Evolutionary conservation across 768 basidiomycete genomes (phyloP), one percentile per base, ranked within the genome.

Genomic region (Lanmaoa rubissima): DNA sequence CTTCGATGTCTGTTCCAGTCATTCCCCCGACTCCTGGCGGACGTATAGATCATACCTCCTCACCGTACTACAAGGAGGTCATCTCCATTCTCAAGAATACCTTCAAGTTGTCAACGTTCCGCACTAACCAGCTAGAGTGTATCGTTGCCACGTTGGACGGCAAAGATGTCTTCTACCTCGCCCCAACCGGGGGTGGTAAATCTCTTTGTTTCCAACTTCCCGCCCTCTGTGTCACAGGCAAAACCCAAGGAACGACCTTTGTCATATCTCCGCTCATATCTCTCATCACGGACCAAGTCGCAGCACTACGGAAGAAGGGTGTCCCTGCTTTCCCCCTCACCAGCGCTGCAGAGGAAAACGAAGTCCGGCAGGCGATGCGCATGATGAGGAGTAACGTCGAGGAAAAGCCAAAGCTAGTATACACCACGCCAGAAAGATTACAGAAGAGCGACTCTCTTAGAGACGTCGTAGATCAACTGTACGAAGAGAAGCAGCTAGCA

Each of bases 121-220:
- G 96, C 35, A 73, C 71, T 14, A 90, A 98, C 71, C 97, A 98
- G 67, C 79, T 94, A 40, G 87, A 90, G 65, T 93, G 91, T 2
- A 90, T 98, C 60, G 81, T 83, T 43, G 88, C 88, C 16, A 85
- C 90, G 0, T 75, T 99, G 70, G 77, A 79, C 2, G 93, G 89
- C 9, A 82, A 78, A 53, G 96, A 98, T 65, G 92, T 93, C 17
- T 94, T 98, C 61, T 92, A 98, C 17, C 80, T 98, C 9, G 95
- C 98, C 85, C 97, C 97, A 1, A 99, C 97, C 1, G 94, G 94
- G 36, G 94, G 94, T 5, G 93, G 93, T 1, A 94, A 95, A 74
- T 90, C 88, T 64, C 76, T 94, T 39, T 93, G 89, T 62, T 94
- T 87, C 71, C 87, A 98, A 69, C 85, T 98, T 2, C 97, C 97